phyloP scores from a whole-genome alignment of 1,284 basidiomycete species.

The Cerioporus squamosus region DNA sequence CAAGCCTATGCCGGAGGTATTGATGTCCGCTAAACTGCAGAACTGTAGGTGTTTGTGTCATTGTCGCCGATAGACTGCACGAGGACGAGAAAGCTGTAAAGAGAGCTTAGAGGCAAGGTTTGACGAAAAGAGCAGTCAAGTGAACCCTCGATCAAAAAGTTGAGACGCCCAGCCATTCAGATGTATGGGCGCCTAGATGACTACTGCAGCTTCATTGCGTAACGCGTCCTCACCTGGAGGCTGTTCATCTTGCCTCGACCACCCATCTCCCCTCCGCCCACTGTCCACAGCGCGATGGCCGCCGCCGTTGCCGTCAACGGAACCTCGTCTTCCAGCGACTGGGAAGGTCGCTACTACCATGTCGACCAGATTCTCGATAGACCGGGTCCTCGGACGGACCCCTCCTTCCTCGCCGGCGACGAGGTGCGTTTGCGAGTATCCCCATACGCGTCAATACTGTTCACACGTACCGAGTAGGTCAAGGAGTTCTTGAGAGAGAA shows the following conservation, averaged over 20 bases:
- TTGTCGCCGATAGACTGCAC: constrained; percentile 22
- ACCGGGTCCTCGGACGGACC: constrained; percentile 82
- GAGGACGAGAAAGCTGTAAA: background rate
- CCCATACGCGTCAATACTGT: background rate
- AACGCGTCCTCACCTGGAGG: constrained; percentile 8
- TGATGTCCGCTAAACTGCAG: constrained; percentile 80
- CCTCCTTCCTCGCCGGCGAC: constrained; percentile 74
- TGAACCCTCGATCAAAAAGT: constrained; percentile 21
- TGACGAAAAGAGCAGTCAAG: background rate
- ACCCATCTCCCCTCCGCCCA: background rate
- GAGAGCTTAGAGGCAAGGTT: background rate
- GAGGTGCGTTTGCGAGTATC: constrained; percentile 45
- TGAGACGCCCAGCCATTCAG: constrained; percentile 13
- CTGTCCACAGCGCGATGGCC: constrained; percentile 31
- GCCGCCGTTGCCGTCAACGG: constrained; percentile 31
- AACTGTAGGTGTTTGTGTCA: constrained; percentile 47
- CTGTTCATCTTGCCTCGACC: constrained; percentile 1
- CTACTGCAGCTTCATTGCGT: constrained; percentile 1
- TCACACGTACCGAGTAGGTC: constrained; percentile 53
- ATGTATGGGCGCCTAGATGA: constrained; percentile 16
- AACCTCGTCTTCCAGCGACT: constrained; percentile 50
- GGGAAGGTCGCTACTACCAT: constrained; percentile 77
- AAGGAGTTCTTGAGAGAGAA: constrained; percentile 85
- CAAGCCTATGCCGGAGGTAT: constrained; percentile 84
- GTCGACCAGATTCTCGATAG: constrained; percentile 83